Conservation (phyloP, 495 filamentous ascomycete genomes). For the Talaromyces proteolyticus region DNA sequence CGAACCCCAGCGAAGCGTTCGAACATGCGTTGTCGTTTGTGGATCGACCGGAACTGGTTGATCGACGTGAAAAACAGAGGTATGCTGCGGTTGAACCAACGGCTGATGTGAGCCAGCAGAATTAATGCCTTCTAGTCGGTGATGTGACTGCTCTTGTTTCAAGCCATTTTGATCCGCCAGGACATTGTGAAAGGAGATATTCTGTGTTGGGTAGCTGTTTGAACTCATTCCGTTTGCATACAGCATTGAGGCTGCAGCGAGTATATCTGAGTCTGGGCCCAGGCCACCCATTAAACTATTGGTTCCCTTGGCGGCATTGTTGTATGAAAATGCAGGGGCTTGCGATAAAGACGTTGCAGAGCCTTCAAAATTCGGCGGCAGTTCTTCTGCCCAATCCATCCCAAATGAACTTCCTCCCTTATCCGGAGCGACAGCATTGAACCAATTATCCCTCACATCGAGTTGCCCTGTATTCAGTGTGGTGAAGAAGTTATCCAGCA, state of each 20-base stretch:
- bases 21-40: constrained; percentile 30
- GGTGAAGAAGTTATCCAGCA: constrained; percentile 59
- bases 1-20: constrained; percentile 57
- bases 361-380: constrained; percentile 55
- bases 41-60: constrained; percentile 34
- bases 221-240: constrained; percentile 30
- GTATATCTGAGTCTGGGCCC: constrained; percentile 34
- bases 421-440: constrained; percentile 26
- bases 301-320: constrained; percentile 15
- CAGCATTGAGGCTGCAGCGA: constrained; percentile 45
- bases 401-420: constrained; percentile 38
- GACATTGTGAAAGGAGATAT: constrained; percentile 18
- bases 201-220: constrained; percentile 22
- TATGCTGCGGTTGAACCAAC: constrained; percentile 28
- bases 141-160: background rate
- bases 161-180: constrained; percentile 8
- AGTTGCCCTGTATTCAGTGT: constrained; percentile 52
- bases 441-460: constrained; percentile 38
- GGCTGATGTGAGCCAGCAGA: background rate
- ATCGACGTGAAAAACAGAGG: constrained; percentile 35
- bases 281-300: constrained; percentile 4
- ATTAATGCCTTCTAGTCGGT: background rate
- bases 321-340: constrained; percentile 25
- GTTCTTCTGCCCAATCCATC: constrained; percentile 47
- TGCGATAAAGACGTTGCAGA: constrained; percentile 57